Base-by-base conservation (phyloP, 2,329 filamentous ascomycete species). In the Polychaeton citri region DNA sequence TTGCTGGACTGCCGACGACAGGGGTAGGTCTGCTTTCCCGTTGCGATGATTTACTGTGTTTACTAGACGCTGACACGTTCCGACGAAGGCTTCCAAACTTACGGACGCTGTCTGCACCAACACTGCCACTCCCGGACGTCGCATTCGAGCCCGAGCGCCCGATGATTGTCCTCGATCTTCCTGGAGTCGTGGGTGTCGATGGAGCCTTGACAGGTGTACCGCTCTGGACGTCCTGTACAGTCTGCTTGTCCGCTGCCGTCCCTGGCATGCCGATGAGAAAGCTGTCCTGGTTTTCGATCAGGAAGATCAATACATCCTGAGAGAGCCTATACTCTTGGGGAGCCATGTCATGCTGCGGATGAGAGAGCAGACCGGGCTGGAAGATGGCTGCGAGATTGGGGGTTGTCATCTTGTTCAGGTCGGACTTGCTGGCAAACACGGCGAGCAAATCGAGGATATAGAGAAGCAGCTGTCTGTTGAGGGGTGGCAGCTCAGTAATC, bases 231-330 rank as follows among this genome's bases (percentile, higher is more conserved):
- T 77, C 74, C 50, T 74, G 72, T 34, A 76, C 68, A 6, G 74
- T 77, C 41, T 75, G 78, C 54, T 92, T 84, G 54, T 95, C 87
- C n/a, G 87, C 83, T n/a, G 77, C 87, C n/a, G 87, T 95, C 31
- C 90, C 90, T 54, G 86, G 84, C 90, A 98, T 98, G 37, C 90
- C 90, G 45, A 98, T 92, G 45, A 98, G 66, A 67, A 98, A 98
- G 59, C 94, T 84, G 53, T 98, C 90, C 58, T 98, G 90, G 51
- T 98, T 94, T 55, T 96, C 87, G 46, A 98, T 98, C 48, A 98
- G 65, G 59, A 98, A 98, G 34, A 98, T 94, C 44, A 98, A 72
- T 15, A 98, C 88, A 51, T 90, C 88, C 67, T 98, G 90, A 55
- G 92, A 96, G 5, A 98, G 67, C 20, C 85, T 79, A 57, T 98